Evolutionary conservation across 345 rosid species (phyloP).

Genomic region (Euphorbia tirucalli): DNA sequence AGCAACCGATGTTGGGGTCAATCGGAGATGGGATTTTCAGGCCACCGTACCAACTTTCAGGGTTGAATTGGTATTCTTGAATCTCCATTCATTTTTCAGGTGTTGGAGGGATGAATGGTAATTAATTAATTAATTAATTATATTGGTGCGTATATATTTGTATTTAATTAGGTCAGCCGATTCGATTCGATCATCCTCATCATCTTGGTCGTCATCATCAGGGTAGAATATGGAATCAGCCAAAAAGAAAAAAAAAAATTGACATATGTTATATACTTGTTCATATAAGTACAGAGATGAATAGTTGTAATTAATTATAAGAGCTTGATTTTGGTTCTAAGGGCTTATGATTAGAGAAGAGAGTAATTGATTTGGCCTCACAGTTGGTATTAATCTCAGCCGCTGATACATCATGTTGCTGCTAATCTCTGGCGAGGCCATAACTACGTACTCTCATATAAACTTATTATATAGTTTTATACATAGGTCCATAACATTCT

Average conservation of each 20-base stretch:
- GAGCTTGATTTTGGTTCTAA: conserved; percentile 32
- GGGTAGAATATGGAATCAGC: neutral
- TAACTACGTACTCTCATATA: conserved; percentile 15
- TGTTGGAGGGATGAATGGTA: neutral
- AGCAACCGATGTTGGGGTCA: conserved; percentile 44
- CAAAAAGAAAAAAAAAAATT: neutral
- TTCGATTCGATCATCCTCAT: neutral
- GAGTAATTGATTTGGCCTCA: conserved; percentile 20
- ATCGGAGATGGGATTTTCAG: conserved; percentile 54
- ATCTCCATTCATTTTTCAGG: conserved; percentile 15
- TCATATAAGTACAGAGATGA: conserved; percentile 16
- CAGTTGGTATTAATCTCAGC: too few relatives aligned
- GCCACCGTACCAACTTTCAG: conserved; percentile 57
- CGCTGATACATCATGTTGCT: conserved; percentile 12
- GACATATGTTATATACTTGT: conserved; percentile 10
- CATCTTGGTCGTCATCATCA: neutral
- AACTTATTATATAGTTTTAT: conserved; percentile 1
- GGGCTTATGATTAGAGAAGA: conserved; percentile 18
- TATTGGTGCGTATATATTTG: neutral
- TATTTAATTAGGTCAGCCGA: neutral
- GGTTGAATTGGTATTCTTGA: conserved; percentile 73
- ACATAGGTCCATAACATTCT: neutral
- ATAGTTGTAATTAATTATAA: conserved; percentile 10
- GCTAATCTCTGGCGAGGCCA: conserved; percentile 31
- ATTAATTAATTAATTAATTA: neutral